A percentile compares a stretch with the other conserved stretches of the same genome.
phyloP scores from a whole-genome alignment of 2,329 filamentous ascomycete genomes.

The Fonsecaea nubica region DNA sequence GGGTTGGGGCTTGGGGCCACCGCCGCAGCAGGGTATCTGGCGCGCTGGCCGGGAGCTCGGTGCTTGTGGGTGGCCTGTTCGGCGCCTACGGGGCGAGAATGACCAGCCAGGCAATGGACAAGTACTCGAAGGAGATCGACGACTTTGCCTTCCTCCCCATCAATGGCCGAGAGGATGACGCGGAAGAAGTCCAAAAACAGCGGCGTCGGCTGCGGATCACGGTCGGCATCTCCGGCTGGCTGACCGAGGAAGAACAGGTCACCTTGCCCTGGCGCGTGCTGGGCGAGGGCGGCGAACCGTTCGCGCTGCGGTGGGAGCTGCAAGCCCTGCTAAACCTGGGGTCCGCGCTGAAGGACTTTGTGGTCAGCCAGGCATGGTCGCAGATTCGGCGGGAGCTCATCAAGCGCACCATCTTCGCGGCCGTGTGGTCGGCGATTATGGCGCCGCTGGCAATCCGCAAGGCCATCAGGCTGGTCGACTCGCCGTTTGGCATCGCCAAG shows the following conservation, averaged over 20 bases:
- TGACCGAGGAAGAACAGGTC: slow-evolving; percentile 69
- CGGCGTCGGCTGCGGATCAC: slow-evolving; percentile 70
- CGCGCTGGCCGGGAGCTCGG: slow-evolving; percentile 69
- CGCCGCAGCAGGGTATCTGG: slow-evolving; percentile 58
- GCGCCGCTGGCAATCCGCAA: slow-evolving; percentile 66
- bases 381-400: slow-evolving; percentile 72
- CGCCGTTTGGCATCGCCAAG: slow-evolving; percentile 73
- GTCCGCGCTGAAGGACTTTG: slow-evolving; percentile 71
- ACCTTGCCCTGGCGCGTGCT: slow-evolving; percentile 73
- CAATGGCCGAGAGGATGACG: slow-evolving; percentile 40
- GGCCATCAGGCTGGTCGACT: slow-evolving; percentile 69
- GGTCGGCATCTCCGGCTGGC: slow-evolving; percentile 78
- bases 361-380: slow-evolving; percentile 73
- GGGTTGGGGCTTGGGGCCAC: slow-evolving; percentile 64
- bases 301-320: slow-evolving; percentile 77
- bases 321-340: slow-evolving; percentile 74
- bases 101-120: slow-evolving; percentile 77
- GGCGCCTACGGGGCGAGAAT: slow-evolving; percentile 79
- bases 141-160: slow-evolving; percentile 80
- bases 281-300: slow-evolving; percentile 69
- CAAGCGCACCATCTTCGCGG: slow-evolving; percentile 70
- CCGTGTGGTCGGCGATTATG: slow-evolving; percentile 54
- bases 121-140: slow-evolving; percentile 75
- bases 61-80: slow-evolving; percentile 77
- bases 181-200: slow-evolving; percentile 34